Evolutionary conservation across 768 basidiomycete species (phyloP).

Genomic region (Calocera viscosa): DNA sequence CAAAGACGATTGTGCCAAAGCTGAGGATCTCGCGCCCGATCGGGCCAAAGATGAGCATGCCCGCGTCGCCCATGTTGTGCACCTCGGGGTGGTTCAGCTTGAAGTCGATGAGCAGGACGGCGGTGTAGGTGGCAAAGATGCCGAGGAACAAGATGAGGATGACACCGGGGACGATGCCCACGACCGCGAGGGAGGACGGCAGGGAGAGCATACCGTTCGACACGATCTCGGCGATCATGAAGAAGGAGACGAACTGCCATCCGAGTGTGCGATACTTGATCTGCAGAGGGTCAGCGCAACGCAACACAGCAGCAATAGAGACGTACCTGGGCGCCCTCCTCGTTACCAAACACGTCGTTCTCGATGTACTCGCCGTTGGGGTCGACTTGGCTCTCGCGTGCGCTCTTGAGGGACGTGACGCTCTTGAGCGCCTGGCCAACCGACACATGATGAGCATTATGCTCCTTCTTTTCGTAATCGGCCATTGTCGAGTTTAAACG

Average conservation of each 20-base stretch:
- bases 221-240: conserved; percentile 49
- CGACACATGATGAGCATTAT: background rate
- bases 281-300: conserved; percentile 18
- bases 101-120: conserved; percentile 44
- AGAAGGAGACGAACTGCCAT: conserved; percentile 40
- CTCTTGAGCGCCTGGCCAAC: conserved; percentile 2
- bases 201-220: conserved; percentile 46
- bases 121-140: conserved; percentile 39
- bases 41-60: conserved; percentile 38
- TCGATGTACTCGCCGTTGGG: conserved; percentile 17
- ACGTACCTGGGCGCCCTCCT: conserved; percentile 26
- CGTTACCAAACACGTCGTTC: conserved; percentile 36
- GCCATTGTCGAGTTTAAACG: background rate
- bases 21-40: conserved; percentile 37
- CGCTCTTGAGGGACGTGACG: background rate
- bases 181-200: conserved; percentile 40
- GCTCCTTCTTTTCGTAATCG: background rate
- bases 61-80: conserved; percentile 46
- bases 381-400: conserved; percentile 14
- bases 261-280: conserved; percentile 43
- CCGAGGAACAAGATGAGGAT: conserved; percentile 43
- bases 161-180: conserved; percentile 42
- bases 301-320: background rate
- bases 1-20: conserved; percentile 39
- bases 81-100: conserved; percentile 44